These are phyloP conservation scores for Dipteronia dyeriana DNA, from an alignment of 345 rosid genomes.

Conservation along the genomic window DNA sequence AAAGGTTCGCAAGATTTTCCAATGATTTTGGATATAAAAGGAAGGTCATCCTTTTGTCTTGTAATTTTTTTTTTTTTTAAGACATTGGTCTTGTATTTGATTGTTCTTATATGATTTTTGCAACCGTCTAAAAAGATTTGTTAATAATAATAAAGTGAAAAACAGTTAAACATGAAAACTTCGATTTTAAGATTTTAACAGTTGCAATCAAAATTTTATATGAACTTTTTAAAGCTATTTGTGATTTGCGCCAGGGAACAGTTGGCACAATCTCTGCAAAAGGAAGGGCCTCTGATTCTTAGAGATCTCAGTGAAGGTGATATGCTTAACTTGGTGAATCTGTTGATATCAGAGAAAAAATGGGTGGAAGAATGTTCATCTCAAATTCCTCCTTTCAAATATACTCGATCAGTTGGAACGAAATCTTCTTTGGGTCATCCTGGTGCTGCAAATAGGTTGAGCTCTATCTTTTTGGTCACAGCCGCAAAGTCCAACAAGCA, in stretches of 20 bases:
- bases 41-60: not conserved
- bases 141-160: too few species aligned
- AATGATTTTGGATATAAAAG: not conserved
- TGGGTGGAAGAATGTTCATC: conserved; percentile 64
- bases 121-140: not conserved
- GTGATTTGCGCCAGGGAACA: conserved; percentile 46
- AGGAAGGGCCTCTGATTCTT: conserved; percentile 58
- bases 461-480: conserved; percentile 43
- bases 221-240: conserved; percentile 11
- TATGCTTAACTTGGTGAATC: conserved; percentile 54
- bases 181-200: not conserved
- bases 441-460: conserved; percentile 40
- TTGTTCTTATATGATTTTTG: conserved; percentile 1
- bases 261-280: conserved; percentile 56
- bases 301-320: conserved; percentile 43
- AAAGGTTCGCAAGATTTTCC: not conserved
- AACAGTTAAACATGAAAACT: not conserved
- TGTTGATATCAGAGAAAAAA: conserved; percentile 68
- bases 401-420: conserved; percentile 25
- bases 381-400: conserved; percentile 51
- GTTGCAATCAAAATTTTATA: not conserved
- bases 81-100: not conserved
- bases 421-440: conserved; percentile 26
- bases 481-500: conserved; percentile 25
- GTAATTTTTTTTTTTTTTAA: too few species aligned